Evolutionary conservation across 192 early-diverging fungal genomes (phyloP), one percentile per base, ranked within the genome.

Genomic region (Gamsiella multidivaricata): DNA sequence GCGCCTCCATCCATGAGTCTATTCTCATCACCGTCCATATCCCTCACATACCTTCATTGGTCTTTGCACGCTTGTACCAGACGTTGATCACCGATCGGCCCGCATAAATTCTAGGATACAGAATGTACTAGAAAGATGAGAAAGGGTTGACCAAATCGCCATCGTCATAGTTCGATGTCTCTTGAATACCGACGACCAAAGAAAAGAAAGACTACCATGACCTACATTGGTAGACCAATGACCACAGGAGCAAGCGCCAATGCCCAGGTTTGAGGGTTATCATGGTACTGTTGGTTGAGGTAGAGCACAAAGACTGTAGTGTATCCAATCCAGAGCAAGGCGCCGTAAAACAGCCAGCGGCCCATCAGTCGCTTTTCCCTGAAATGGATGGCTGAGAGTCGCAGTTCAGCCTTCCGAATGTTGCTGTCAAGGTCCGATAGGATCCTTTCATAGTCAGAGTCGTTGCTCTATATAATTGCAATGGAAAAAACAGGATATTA

Each of bases 401-500:
- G 79, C 29, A 83, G 54, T 63, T 94, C 89, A 9, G 90, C 81
- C 28, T 79, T 84, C 52, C 90, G 81, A 47, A 89, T 87, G 42
- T 91, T 86, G 28, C 75, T 85, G 61, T 91, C 90, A 7, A 94
- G 86, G 41, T 89, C 85, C 28, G 87, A 88, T 23, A 92, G 81
- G 65, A 83, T 83, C 61, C 71, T 75, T 76, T 83, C 82, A 60
- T 80, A 83, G 59, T 83, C 73, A 51, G 79, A 79, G 37, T 83
- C 71, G 22, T 67, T 68, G 60, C 60, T 69, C 74, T 78, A 63
- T 55, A 45, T 45, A 31, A n/a, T 65, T 29, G 5, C 32, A 47
- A 12, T 23, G n/a, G 14, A 17, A 34, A 37, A 32, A 54, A 50
- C 33, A 37, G 29, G 14, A 31, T 50, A 55, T 57, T 67, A 56